Evolutionary conservation across 1,284 basidiomycete species (phyloP).

Genomic region (Fomitopsis schrenkii): DNA sequence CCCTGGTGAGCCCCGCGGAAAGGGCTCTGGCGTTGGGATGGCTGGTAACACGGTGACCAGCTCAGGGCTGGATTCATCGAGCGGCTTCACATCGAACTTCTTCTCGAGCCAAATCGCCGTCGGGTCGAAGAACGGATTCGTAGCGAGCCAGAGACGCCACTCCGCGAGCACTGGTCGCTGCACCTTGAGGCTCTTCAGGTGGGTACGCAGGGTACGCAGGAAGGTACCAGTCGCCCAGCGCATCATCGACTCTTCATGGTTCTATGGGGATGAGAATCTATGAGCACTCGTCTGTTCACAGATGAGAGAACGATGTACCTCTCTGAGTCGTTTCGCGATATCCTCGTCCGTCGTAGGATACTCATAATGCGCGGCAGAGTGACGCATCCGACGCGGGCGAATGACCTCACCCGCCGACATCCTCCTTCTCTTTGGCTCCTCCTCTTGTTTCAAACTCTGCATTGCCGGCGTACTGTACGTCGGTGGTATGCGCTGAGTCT

Average conservation of each 20-base stretch:
- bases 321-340: conserved; percentile 58
- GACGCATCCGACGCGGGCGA: conserved; percentile 39
- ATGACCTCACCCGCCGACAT: conserved; percentile 20
- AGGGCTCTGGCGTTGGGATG: conserved; percentile 23
- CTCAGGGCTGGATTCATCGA: conserved; percentile 47
- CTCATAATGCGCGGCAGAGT: conserved; percentile 43
- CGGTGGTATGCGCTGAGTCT: conserved; percentile 33
- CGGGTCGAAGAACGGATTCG: conserved; percentile 64
- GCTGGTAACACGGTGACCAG: conserved; percentile 58
- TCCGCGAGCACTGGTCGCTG: conserved; percentile 24
- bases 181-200: conserved; percentile 31
- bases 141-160: conserved; percentile 68
- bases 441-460: conserved; percentile 8
- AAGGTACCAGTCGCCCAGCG: conserved; percentile 72
- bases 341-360: conserved; percentile 59
- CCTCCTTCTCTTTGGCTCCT: conserved; percentile 19
- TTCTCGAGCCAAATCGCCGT: conserved; percentile 75
- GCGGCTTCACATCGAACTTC: conserved; percentile 64
- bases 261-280: conserved; percentile 36
- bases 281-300: neutral
- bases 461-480: conserved; percentile 16
- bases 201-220: conserved; percentile 41
- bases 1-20: conserved; percentile 46
- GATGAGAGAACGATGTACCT: conserved; percentile 38
- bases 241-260: conserved; percentile 60